Percentiles rank a stretch among this genome's conserved stretches.
Conservation (phyloP, 352 stramenopile species). For the Phytophthora pisi region DNA sequence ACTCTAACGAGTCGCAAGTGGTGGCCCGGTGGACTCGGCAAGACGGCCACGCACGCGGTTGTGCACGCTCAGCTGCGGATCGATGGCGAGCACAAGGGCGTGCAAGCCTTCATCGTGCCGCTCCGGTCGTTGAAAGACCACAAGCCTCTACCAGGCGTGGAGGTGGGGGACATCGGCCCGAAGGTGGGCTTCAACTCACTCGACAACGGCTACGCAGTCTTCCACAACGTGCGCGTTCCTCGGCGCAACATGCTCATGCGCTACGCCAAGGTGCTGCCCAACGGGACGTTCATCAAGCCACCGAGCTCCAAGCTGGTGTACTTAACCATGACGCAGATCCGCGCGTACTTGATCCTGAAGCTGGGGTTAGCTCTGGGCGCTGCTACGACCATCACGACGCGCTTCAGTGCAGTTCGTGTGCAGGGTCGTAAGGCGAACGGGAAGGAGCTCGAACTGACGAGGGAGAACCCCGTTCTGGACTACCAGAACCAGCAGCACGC, state of each 20-base stretch:
- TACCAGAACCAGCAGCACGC: constrained; percentile 55
- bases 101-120: constrained; percentile 26
- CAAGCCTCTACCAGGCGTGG: constrained; percentile 11
- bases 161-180: constrained; percentile 18
- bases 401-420: constrained; percentile 50
- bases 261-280: constrained; percentile 40
- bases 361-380: constrained; percentile 16
- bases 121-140: constrained; percentile 20
- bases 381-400: constrained; percentile 47
- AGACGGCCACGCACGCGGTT: constrained; percentile 19
- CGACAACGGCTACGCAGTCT: constrained; percentile 22
- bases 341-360: constrained; percentile 32
- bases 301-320: constrained; percentile 66
- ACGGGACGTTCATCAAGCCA: constrained; percentile 58
- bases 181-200: constrained; percentile 24
- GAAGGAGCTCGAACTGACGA: constrained; percentile 22
- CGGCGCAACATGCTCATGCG: constrained; percentile 23
- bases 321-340: constrained; percentile 52
- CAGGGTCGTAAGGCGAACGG: constrained; percentile 35
- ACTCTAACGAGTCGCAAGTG: constrained; percentile 94
- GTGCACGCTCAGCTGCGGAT: constrained; percentile 19
- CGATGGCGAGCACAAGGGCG: constrained; percentile 11
- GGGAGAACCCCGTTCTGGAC: constrained; percentile 50
- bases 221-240: constrained; percentile 17
- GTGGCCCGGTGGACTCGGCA: constrained; percentile 73